Conservation (phyloP, 345 rosid genomes). For the Sisymbrium altissimum region DNA sequence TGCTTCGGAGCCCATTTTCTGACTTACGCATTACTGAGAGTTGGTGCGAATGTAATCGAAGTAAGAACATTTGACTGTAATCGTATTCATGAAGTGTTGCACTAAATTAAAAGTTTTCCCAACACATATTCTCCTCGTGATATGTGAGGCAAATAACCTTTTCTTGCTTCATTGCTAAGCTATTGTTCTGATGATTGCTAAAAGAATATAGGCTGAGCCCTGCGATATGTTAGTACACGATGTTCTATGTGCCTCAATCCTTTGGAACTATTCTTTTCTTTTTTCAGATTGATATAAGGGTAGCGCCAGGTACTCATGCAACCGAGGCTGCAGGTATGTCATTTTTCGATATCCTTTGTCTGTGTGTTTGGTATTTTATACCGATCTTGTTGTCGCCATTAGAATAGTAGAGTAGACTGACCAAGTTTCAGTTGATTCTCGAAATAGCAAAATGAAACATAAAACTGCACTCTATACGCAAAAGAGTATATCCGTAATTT, state of each 20-base stretch:
- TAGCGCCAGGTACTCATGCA: conserved; percentile 94
- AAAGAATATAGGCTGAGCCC: neutral
- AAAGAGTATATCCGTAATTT: neutral
- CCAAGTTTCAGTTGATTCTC: neutral
- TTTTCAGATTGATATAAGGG: conserved; percentile 80
- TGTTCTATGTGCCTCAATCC: neutral
- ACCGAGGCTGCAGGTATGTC: conserved; percentile 81
- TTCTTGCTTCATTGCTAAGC: neutral
- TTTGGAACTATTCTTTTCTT: neutral
- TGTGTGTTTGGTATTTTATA: neutral
- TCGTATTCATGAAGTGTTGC: neutral
- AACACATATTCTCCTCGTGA: neutral
- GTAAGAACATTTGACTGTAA: neutral
- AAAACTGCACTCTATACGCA: neutral
- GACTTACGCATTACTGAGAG: neutral
- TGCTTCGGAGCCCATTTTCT: neutral
- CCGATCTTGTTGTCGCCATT: neutral
- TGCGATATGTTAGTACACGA: neutral
- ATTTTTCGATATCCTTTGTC: neutral
- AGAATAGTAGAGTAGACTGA: neutral
- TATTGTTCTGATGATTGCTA: neutral
- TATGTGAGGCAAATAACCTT: neutral
- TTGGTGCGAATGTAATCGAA: neutral
- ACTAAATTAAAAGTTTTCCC: neutral
- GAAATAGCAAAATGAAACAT: neutral